Evolutionary conservation across 768 basidiomycete genomes (phyloP), one percentile per base, ranked within the genome.

Genomic region (Mycena kentingensis): DNA sequence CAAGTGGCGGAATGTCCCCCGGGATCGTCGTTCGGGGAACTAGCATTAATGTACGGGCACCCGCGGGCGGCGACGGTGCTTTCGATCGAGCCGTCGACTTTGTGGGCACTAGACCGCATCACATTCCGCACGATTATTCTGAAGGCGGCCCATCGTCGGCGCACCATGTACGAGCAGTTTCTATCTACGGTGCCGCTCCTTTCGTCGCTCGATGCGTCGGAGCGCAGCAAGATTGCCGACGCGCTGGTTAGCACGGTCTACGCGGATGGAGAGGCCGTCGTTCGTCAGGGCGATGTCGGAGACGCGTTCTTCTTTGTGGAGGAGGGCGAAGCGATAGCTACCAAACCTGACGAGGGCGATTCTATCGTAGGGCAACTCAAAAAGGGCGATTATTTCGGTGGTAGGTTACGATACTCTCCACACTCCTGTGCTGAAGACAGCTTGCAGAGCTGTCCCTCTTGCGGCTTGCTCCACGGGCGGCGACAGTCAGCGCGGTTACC

Each of bases 261-360:
- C 67, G 75, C 79, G 31, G 88, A 93, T 60, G 95, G 93, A 18
- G 86, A 93, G 62, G 81, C 85, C 3, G 92, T 99, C 25, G 93
- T 99, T 46, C 78, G 77, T 42, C 88, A 98, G 69, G 96, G 96
- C 49, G 97, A 99, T 58, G 85, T 91, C 73, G 96, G 97, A 7
- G 93, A 96, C 63, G 94, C 92, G 31, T 98, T 98, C 75, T 99
- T 93, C 78, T 94, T 99, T 57, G 85, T 99, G 27, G 97, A 98
- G 67, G 92, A 92, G 62, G 96, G 96, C 16, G 85, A 90, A 60
- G 96, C 96, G 2, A 75, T 84, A 42, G 94, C 92, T 0, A 88
- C 89, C 38, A 95, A 97, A 73, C 73, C 75, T 38, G 82, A 85
- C 52, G 75, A 77, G 52, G 74, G 75, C 24, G 85, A 90, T 62